Evolutionary conservation across 164 flowering plant species (phyloP).

Genomic region (Vitis rotundifolia): DNA sequence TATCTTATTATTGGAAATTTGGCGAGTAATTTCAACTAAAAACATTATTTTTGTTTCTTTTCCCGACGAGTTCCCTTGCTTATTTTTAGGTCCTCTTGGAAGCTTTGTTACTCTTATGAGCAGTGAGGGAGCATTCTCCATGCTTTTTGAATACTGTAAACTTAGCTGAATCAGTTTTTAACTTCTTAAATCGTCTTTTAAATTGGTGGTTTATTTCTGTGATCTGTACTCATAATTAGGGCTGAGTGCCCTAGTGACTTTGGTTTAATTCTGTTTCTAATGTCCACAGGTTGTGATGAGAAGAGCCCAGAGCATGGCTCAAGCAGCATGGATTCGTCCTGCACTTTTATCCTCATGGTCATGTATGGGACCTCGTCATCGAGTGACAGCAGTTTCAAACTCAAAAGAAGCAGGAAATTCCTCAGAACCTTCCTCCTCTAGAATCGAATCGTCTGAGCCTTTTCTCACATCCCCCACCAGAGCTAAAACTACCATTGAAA

Average conservation of each 20-base stretch:
- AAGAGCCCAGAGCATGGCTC: constrained; percentile 91
- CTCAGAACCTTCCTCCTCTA: constrained; percentile 22
- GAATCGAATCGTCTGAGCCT: constrained; percentile 44
- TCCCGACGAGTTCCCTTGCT: not conserved
- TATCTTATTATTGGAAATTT: not conserved
- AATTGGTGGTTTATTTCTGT: constrained; percentile 2
- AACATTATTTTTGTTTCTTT: not conserved
- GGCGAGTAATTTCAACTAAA: not conserved
- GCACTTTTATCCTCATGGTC: constrained; percentile 82
- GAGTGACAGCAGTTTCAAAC: constrained; percentile 33
- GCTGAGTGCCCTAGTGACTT: not conserved
- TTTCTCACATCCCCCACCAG: constrained; percentile 31
- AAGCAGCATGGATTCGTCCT: constrained; percentile 84
- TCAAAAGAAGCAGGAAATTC: constrained; percentile 29
- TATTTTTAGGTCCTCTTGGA: not conserved
- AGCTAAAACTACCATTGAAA: constrained; percentile 23
- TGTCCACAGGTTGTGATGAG: constrained; percentile 78
- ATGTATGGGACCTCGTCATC: constrained; percentile 91
- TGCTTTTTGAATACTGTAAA: not conserved
- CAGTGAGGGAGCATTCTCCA: not conserved
- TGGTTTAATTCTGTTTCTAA: constrained; percentile 1
- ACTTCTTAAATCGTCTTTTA: not conserved
- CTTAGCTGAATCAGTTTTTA: not conserved
- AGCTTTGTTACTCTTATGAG: not conserved
- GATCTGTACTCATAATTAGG: not conserved